Evolutionary conservation across 2,329 filamentous ascomycete species (phyloP), one percentile per base, ranked within the genome.

Genomic region (Fusarium longipes): DNA sequence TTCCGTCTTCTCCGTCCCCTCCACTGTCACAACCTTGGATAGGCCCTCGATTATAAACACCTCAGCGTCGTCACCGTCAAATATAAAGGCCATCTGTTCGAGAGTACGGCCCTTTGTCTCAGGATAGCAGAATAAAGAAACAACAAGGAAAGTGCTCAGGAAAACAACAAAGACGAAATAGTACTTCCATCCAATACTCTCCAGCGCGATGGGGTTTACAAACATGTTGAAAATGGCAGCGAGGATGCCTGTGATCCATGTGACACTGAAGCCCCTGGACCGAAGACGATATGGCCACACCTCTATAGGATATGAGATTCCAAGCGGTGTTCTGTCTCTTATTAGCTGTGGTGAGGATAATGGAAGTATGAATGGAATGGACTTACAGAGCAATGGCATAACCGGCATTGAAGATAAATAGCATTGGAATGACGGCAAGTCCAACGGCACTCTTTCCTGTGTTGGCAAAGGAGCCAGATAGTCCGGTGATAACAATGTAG

Each of bases 41-140:
- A 24, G 17, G 17, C 11, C 39, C 17, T 27, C 11, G 25, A 27
- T 27, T 3, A n/a, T 1, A n/a, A 12, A 4, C 10, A 18, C 11
- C 6, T 27, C 17, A 8, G 57, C 36, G 22, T 50, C 36, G 3
- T 58, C 57, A 1, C 57, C 43, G 4, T 60, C 57, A 27, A 60
- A 60, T 3, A 60, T 50, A 5, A 43, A n/a, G 1, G 57, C 43
- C 25, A 60, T 60, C 9, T 60, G 57, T 52, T 60, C 57, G 14
- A 60, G 11, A 0, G 53, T 50, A 8, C 57, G 43, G 3, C 53
- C 53, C 0, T 36, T 30, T 2, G 57, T 60, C 0, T 60, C 57
- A 0, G 53, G 57, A 1, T 60, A 60, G 0, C 29, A 50, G 1
- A 60, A 58, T 0, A 36, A 59, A 24, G 57, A 36, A 0, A 59